Percentiles rank a stretch among this genome's conserved stretches.
Evolutionary conservation across 306 rosid genomes (phyloP).

Genomic region (Vachellia collinsii): DNA sequence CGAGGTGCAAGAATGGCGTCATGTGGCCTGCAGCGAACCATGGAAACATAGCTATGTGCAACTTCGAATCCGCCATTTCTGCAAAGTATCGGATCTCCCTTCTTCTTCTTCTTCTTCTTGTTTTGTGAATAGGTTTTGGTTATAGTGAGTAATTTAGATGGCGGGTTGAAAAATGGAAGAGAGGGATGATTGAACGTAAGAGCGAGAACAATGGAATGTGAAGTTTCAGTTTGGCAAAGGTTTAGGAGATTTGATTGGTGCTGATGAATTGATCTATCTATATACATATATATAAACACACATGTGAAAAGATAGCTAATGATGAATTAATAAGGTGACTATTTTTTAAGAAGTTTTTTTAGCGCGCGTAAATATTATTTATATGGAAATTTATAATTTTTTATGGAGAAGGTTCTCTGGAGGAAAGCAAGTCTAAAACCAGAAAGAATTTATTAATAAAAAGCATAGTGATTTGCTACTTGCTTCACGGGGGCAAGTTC

Average conservation of each 20-base stretch:
- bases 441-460: too few species aligned
- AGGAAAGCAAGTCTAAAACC: too few species aligned
- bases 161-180: too few species aligned
- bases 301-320: not conserved
- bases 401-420: too few species aligned
- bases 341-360: too few species aligned
- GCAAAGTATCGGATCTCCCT: not conserved
- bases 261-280: not conserved
- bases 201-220: not conserved
- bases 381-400: too few species aligned
- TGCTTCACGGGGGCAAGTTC: too few species aligned
- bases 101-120: not conserved
- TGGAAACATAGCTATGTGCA: constrained; percentile 54
- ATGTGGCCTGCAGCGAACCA: constrained; percentile 68
- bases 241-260: not conserved
- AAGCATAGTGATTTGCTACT: too few species aligned
- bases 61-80: constrained; percentile 23
- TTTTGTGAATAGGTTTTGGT: not conserved
- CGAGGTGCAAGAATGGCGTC: constrained; percentile 55
- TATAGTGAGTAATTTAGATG: not conserved
- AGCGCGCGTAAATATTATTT: too few species aligned
- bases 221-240: not conserved
- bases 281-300: too few species aligned
- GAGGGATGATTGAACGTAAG: not conserved
- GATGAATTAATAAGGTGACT: not conserved